These are phyloP conservation scores for Primulina eburnea DNA, from an alignment of 257 asterid species.

Conservation along the genomic window DNA sequence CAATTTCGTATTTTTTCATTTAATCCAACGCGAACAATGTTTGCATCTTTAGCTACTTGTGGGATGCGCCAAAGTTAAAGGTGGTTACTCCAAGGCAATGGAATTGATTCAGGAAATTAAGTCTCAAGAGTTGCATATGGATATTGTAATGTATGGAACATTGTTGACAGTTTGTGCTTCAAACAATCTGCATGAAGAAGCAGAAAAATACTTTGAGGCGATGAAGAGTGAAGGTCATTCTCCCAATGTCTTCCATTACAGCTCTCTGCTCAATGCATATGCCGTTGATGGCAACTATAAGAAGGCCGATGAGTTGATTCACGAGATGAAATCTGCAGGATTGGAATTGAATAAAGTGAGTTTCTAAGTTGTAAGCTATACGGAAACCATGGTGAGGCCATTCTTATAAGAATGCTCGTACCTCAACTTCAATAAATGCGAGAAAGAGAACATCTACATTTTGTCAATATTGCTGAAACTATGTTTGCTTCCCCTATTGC, in stretches of 20 bases:
- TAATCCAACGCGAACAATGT: slow-evolving; percentile 23
- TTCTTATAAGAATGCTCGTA: too few relatives aligned
- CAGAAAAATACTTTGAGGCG: slow-evolving; percentile 75
- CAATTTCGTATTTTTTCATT: background rate
- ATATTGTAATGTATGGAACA: slow-evolving; percentile 73
- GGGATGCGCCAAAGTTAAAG: slow-evolving; percentile 77
- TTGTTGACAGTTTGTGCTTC: slow-evolving; percentile 93
- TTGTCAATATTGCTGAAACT: background rate
- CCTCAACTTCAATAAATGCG: background rate
- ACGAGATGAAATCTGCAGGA: slow-evolving; percentile 78
- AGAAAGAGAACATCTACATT: background rate
- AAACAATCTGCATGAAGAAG: slow-evolving; percentile 67
- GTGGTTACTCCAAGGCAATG: slow-evolving; percentile 72
- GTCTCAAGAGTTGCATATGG: slow-evolving; percentile 69
- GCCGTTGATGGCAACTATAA: slow-evolving; percentile 63
- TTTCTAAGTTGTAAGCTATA: slow-evolving; percentile 11
- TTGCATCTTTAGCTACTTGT: slow-evolving; percentile 65
- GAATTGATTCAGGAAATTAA: slow-evolving; percentile 78
- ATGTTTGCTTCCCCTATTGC: slow-evolving; percentile 27
- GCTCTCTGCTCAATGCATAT: slow-evolving; percentile 93
- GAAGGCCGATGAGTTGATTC: slow-evolving; percentile 71
- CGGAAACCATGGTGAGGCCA: background rate
- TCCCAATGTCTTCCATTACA: slow-evolving; percentile 86
- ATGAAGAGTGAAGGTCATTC: slow-evolving; percentile 86
- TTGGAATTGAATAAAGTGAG: slow-evolving; percentile 70